A percentile compares a stretch with the other conserved stretches of the same genome.
These are phyloP conservation scores for Phylloporus arenicola DNA, from an alignment of 768 basidiomycete species.

Conservation along the genomic window DNA sequence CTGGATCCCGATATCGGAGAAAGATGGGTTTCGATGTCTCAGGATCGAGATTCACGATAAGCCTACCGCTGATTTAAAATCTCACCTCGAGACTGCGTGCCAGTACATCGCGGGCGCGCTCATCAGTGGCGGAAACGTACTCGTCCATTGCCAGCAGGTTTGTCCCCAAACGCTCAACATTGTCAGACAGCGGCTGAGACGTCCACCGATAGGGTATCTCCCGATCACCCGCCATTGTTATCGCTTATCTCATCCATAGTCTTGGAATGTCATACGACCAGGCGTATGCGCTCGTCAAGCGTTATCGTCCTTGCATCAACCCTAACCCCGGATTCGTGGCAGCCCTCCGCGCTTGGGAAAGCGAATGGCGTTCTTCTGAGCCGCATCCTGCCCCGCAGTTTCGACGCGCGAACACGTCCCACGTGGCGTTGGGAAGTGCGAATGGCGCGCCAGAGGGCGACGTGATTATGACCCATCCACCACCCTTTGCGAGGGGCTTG, in stretches of 20 bases:
- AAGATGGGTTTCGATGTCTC: constrained; percentile 49
- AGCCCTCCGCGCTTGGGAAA: constrained; percentile 56
- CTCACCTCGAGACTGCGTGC: constrained; percentile 65
- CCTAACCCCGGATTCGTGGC: constrained; percentile 74
- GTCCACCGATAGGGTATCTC: constrained; percentile 56
- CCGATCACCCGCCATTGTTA: constrained; percentile 69
- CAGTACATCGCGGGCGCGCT: constrained; percentile 60
- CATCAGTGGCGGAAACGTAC: constrained; percentile 54
- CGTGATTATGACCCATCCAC: background rate
- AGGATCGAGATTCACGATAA: constrained; percentile 66
- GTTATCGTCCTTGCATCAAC: constrained; percentile 66
- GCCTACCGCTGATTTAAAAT: constrained; percentile 53
- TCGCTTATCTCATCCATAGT: constrained; percentile 75
- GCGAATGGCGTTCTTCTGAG: constrained; percentile 21
- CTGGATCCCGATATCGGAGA: constrained; percentile 49
- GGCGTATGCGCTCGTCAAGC: constrained; percentile 55
- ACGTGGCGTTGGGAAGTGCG: constrained; percentile 2
- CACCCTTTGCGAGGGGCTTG: constrained; percentile 21
- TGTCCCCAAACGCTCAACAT: constrained; percentile 11
- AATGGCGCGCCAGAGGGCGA: constrained; percentile 1
- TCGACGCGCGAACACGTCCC: constrained; percentile 29
- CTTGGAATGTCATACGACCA: constrained; percentile 68
- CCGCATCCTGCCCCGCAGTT: constrained; percentile 18
- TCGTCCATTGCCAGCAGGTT: constrained; percentile 83
- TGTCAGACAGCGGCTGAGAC: constrained; percentile 2